Base-by-base conservation (phyloP, 768 basidiomycete species). In the Auricularia auricula-judae region DNA sequence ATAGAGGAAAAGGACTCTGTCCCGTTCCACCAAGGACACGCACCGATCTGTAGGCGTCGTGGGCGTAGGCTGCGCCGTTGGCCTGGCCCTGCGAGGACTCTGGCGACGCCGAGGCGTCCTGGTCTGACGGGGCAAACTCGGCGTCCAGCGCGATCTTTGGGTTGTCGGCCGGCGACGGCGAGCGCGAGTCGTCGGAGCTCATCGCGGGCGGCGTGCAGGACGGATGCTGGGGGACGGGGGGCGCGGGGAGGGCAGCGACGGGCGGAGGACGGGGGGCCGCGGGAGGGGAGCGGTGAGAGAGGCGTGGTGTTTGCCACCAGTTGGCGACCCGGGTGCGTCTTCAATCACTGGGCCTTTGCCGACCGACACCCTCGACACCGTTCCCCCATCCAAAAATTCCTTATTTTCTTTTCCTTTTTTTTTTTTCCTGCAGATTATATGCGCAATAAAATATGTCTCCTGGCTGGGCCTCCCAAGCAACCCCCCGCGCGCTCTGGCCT, bases 1-100 rank as follows among this genome's bases (percentile, higher is more conserved):
- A 51, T 51, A 51, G 21, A 16, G 47, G 47, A 21, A 42, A 18
- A 21, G 47, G 47, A 16, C 21, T 51, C 21, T 51, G 47, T 18
- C 47, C 47, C 5, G 10, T 14, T 14, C 39, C 39, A 42, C 39
- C 39, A 51, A 8, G 11, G 21, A 10, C 18, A 51, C 47, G 47
- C 47, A 51, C 47, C 47, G 47, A 51, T 51, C 21, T 51, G 47
- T 51, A 51, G 47, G 21, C 18, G 36, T 29, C 63, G n/a, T 51
- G 64, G 39, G 12, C 60, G 42, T 64, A 34, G 44, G 35, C 62
- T 36, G 53, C 60, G 61, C 44, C 63, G 43, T 43, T 61, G 34
- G 59, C 64, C 4, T 61, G 64, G 29, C 42, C 53, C 5, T 18
- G 2, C 42, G 29, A 65, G 36, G 33, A 12, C n/a, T 35, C 64